These are phyloP conservation scores for Spinellus fusiger DNA, from an alignment of 192 early-diverging fungal species.

Conservation along the genomic window DNA sequence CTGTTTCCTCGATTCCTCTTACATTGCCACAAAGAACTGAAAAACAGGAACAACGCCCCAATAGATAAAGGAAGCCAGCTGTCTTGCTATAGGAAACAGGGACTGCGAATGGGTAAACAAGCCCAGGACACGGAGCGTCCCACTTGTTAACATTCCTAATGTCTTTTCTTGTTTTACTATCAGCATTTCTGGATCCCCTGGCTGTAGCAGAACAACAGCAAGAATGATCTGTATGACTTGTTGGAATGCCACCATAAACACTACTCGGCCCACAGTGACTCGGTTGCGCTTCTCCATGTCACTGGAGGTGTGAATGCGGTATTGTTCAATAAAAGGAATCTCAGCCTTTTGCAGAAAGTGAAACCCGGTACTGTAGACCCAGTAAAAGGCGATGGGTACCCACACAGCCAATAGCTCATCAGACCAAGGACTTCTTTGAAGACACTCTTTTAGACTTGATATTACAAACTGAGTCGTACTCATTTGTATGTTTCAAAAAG, in stretches of 20 bases:
- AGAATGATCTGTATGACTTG: slow-evolving; percentile 58
- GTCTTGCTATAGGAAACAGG: background rate
- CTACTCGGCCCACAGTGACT: slow-evolving; percentile 57
- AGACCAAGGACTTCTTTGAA: slow-evolving; percentile 17
- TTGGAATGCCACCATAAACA: slow-evolving; percentile 60
- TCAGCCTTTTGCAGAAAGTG: slow-evolving; percentile 54
- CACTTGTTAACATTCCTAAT: background rate
- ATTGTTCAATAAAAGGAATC: slow-evolving; percentile 59
- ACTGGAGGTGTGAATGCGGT: slow-evolving; percentile 57
- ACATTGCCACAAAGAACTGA: slow-evolving; percentile 48
- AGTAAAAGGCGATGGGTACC: slow-evolving; percentile 59
- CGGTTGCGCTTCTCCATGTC: slow-evolving; percentile 52
- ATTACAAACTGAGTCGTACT: background rate
- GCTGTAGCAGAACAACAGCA: slow-evolving; percentile 20
- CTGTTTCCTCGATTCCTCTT: slow-evolving; percentile 8
- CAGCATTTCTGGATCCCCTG: slow-evolving; percentile 1
- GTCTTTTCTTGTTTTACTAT: slow-evolving; percentile 1
- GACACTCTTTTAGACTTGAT: background rate
- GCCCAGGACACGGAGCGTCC: background rate
- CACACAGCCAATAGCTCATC: slow-evolving; percentile 46
- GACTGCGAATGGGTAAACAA: background rate
- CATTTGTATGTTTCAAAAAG: background rate
- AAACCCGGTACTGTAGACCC: slow-evolving; percentile 62
- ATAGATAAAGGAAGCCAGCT: slow-evolving; percentile 13
- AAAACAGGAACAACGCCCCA: slow-evolving; percentile 28